Base-by-base conservation (phyloP, 495 filamentous ascomycete species). In the Penicillium macrosclerotiorum region DNA sequence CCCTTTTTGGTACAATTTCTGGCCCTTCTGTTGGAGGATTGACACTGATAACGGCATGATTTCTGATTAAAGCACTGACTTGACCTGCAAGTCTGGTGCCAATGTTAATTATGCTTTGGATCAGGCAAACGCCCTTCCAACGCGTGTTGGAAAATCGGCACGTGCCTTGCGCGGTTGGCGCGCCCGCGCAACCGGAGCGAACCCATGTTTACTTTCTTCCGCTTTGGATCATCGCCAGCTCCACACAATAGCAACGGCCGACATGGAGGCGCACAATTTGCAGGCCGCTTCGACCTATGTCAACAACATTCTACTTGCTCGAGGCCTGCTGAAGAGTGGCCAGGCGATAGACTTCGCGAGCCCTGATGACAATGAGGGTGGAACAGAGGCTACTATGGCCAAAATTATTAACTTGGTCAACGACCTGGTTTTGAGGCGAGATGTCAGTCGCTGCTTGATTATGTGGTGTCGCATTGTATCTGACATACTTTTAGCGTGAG, bases 231-330 rank as follows among this genome's bases (percentile, higher is more conserved):
- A 40, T 50, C 35, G 13, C 30, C 17, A 49, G 42, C 46, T 45
- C 45, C 37, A 44, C 42, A 36, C 47, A 55, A 47, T 36, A 43
- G 38, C 39, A 57, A 42, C 23, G 47, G 40, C 30, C 36, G 63
- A 54, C 60, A 93, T 93, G 82, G 90, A 94, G 60, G 65, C 79
- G 42, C 80, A 85, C 44, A 92, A 87, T 68, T 72, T 96, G 34
- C 80, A 85, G 54, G 89, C 89, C 45, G 93, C 93, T 19, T 95
- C 92, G 43, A 81, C 82, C 35, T 97, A 97, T 68, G 86, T 98
- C 70, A 98, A 98, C 73, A 96, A 96, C 63, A 84, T 95, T 45
- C 75, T 98, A 23, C 79, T 96, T 25, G 89, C 92, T 3, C 83
- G 93, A 30, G 93, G 93, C 14, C 76, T 98, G 16, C 70, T 97